Evolutionary conservation across 768 basidiomycete genomes (phyloP).

Genomic region (Macrolepiota dolichaula): DNA sequence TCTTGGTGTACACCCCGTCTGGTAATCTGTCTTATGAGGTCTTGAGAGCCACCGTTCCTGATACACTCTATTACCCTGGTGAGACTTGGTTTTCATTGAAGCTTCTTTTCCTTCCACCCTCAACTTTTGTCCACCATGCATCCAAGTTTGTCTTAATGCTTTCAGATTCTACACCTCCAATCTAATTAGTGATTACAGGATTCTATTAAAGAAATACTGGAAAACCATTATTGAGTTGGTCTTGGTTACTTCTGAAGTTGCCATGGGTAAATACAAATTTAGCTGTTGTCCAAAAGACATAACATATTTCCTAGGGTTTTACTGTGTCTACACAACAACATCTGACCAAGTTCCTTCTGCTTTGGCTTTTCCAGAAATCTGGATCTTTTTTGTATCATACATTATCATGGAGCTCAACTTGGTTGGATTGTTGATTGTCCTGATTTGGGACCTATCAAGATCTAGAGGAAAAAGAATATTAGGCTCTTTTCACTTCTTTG

Average conservation of each 20-base stretch:
- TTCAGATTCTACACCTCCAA: neutral
- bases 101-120: neutral
- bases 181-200: neutral
- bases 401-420: neutral
- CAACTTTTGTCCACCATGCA: neutral
- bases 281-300: neutral
- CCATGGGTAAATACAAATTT: neutral
- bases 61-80: too few relatives aligned
- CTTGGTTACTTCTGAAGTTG: neutral
- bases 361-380: too few relatives aligned
- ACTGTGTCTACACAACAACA: neutral
- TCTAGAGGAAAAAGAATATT: neutral
- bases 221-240: neutral
- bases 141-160: neutral
- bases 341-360: too few relatives aligned
- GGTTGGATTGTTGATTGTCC: neutral
- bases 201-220: neutral
- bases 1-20: neutral
- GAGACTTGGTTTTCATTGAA: too few relatives aligned
- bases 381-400: neutral
- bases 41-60: too few relatives aligned
- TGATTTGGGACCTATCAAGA: neutral
- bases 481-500: neutral
- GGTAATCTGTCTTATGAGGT: too few relatives aligned
- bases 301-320: neutral